Percentiles rank a stretch among this genome's conserved stretches.
phyloP scores from a whole-genome alignment of 2,329 filamentous ascomycete genomes.

The Tolypocladium ophioglossoides region DNA sequence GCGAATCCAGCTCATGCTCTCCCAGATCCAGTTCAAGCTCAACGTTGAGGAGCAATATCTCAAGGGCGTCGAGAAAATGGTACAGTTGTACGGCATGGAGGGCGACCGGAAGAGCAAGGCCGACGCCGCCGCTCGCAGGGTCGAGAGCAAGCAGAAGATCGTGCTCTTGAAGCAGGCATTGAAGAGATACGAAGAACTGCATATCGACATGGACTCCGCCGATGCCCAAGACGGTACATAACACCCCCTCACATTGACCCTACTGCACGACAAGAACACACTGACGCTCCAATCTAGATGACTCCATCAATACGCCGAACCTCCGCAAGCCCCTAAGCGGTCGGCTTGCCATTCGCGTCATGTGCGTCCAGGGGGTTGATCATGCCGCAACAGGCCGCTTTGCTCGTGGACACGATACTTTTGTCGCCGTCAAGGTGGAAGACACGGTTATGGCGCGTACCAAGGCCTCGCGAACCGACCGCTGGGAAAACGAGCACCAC shows the following conservation, averaged over 20 bases:
- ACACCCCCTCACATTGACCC: neutral
- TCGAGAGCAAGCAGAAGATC: constrained; percentile 98
- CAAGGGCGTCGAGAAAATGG: constrained; percentile 98
- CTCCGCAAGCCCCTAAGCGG: constrained; percentile 93
- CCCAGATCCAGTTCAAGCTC: constrained; percentile 96
- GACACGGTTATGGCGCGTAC: constrained; percentile 86
- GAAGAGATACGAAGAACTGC: constrained; percentile 93
- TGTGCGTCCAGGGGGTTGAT: constrained; percentile 88
- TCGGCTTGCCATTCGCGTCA: constrained; percentile 74
- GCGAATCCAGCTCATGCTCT: constrained; percentile 97
- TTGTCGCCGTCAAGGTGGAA: constrained; percentile 93
- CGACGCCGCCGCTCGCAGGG: constrained; percentile 78
- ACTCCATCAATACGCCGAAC: constrained; percentile 92
- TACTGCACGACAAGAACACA: constrained; percentile 3
- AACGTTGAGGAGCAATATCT: constrained; percentile 99
- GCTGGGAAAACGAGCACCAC: constrained; percentile 86
- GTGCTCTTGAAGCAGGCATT: constrained; percentile 89
- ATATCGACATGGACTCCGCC: constrained; percentile 78
- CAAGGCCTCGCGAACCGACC: constrained; percentile 72
- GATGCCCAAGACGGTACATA: constrained; percentile 67
- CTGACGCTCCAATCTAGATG: constrained; percentile 47
- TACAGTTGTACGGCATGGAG: constrained; percentile 93
- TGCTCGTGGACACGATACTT: constrained; percentile 84
- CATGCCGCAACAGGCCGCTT: constrained; percentile 80
- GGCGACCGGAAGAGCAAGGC: constrained; percentile 91